Percentiles rank a stretch among this genome's conserved stretches.
These are phyloP conservation scores for sunflower (Helianthus annuus) DNA, from an alignment of 129 eudicot genomes.

Conservation along the genomic window HanXRQr2.0-SUNRISE NC_035434.2:86220793-86221292, in stretches of 20 bases:
- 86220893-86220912: slow-evolving; percentile 90
- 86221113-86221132: not conserved
- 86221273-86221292: slow-evolving; percentile 89
- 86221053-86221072: not conserved
- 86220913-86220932: slow-evolving; percentile 91
- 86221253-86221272: slow-evolving; percentile 86
- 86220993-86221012: slow-evolving; percentile 88
- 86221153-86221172: not conserved
- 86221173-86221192: not conserved
- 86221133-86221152: not conserved
- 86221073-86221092: not conserved
- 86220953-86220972: slow-evolving; percentile 93
- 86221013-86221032: not conserved
- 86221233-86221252: slow-evolving; percentile 30
- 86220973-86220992: slow-evolving; percentile 96
- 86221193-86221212: not conserved
- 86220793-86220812: slow-evolving; percentile 97
- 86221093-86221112: not conserved
- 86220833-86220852: slow-evolving; percentile 64
- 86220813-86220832: slow-evolving; percentile 97
- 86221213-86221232: not conserved
- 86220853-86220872: slow-evolving; percentile 93
- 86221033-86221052: not conserved
- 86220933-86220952: slow-evolving; percentile 85
- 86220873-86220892: slow-evolving; percentile 94